Conservation (phyloP, 345 rosid species). For the Citrus glauca region DNA sequence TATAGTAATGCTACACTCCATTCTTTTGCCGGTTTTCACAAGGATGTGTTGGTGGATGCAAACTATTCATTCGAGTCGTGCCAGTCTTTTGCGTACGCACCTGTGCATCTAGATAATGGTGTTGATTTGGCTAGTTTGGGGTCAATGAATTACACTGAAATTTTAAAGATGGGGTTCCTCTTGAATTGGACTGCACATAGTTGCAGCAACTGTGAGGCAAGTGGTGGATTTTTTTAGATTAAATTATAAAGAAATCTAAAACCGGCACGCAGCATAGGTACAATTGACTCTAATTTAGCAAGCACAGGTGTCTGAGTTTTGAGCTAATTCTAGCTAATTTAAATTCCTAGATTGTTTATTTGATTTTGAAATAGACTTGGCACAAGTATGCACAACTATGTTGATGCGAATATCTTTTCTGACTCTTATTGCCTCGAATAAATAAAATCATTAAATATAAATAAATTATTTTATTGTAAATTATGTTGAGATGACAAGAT, state of each 20-base stretch:
- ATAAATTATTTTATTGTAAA: too few species aligned
- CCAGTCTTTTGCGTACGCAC: constrained; percentile 20
- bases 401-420: too few species aligned
- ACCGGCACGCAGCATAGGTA: too few species aligned
- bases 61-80: constrained; percentile 25
- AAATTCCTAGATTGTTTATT: too few species aligned
- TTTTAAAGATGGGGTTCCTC: constrained; percentile 51
- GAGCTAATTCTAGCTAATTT: too few species aligned
- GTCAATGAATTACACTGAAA: constrained; percentile 22
- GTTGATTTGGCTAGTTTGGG: not conserved
- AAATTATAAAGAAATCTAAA: too few species aligned
- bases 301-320: not conserved
- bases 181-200: constrained; percentile 26
- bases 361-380: not conserved
- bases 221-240: constrained; percentile 2
- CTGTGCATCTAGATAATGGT: constrained; percentile 16
- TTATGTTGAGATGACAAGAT: too few species aligned
- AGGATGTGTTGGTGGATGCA: not conserved
- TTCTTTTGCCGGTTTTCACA: constrained; percentile 38
- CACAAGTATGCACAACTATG: not conserved
- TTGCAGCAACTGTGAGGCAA: constrained; percentile 13
- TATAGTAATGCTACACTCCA: constrained; percentile 15
- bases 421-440: not conserved
- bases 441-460: too few species aligned
- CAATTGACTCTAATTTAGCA: not conserved